Conservation (phyloP, 2,329 filamentous ascomycete species). For the Aspergillus neoniger region DNA sequence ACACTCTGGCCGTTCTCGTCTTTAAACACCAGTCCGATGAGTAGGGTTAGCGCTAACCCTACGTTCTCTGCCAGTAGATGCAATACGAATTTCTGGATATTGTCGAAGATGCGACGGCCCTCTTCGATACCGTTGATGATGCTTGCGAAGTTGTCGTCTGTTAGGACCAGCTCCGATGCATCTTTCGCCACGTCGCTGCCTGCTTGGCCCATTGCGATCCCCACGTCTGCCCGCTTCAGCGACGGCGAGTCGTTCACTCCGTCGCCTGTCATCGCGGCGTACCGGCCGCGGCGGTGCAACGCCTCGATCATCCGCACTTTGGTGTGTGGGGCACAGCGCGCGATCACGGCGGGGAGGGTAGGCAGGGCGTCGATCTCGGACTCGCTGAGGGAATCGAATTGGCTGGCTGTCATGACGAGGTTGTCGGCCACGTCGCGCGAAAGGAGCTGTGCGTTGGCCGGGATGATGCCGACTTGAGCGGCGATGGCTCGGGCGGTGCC, state of each 20-base stretch:
- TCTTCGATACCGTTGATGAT: slow-evolving; percentile 83
- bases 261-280: slow-evolving; percentile 87
- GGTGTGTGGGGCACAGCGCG: slow-evolving; percentile 59
- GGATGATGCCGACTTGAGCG: slow-evolving; percentile 75
- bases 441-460: slow-evolving; percentile 61
- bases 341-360: slow-evolving; percentile 59
- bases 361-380: slow-evolving; percentile 67
- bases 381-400: slow-evolving; percentile 77
- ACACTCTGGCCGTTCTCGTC: slow-evolving; percentile 72
- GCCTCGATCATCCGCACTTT: slow-evolving; percentile 86
- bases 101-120: slow-evolving; percentile 83
- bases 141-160: slow-evolving; percentile 84
- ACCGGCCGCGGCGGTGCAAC: slow-evolving; percentile 59
- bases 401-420: slow-evolving; percentile 72
- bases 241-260: slow-evolving; percentile 87
- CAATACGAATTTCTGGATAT: slow-evolving; percentile 85
- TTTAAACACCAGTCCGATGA: slow-evolving; percentile 80
- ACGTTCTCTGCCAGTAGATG: slow-evolving; percentile 80
- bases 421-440: slow-evolving; percentile 64
- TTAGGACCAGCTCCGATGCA: slow-evolving; percentile 66
- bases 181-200: slow-evolving; percentile 81
- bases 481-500: slow-evolving; percentile 78
- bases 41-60: slow-evolving; percentile 76
- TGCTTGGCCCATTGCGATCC: slow-evolving; percentile 80
- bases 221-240: slow-evolving; percentile 77